Conservation (phyloP, 164 flowering plant species). For the Umbilicus rupestris region DNA sequence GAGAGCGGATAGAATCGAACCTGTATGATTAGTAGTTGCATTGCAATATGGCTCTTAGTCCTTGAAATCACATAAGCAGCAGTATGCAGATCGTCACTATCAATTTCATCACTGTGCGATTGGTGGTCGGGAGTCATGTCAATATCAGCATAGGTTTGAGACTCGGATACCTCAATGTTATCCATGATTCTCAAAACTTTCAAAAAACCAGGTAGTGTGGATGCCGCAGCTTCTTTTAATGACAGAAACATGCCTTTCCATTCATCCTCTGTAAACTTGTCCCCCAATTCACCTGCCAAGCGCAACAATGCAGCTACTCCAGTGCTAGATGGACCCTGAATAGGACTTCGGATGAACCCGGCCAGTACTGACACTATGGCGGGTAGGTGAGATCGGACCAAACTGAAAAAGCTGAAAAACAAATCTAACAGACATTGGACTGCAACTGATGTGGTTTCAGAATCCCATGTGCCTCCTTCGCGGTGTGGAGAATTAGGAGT, state of each 20-base stretch:
- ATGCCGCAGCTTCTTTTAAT: conserved; percentile 61
- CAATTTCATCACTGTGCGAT: conserved; percentile 41
- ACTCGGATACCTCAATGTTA: conserved; percentile 46
- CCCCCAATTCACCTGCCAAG: conserved; percentile 50
- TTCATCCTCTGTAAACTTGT: conserved; percentile 61
- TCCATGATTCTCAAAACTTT: conserved; percentile 63
- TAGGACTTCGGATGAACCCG: conserved; percentile 44
- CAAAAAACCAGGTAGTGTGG: conserved; percentile 44
- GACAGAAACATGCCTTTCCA: conserved; percentile 60
- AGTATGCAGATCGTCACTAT: conserved; percentile 74
- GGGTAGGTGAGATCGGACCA: conserved; percentile 53
- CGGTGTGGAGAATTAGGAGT: conserved; percentile 19
- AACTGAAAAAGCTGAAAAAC: conserved; percentile 53
- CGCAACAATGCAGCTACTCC: conserved; percentile 71
- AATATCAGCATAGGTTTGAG: conserved; percentile 28
- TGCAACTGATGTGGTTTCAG: conserved; percentile 71
- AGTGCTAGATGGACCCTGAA: conserved; percentile 59
- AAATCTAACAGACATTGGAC: conserved; percentile 70
- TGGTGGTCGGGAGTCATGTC: conserved; percentile 49
- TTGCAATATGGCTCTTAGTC: conserved; percentile 69
- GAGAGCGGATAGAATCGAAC: conserved; percentile 29
- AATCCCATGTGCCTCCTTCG: conserved; percentile 55
- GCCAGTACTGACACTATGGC: conserved; percentile 53
- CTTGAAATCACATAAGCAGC: conserved; percentile 66
- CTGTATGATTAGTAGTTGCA: conserved; percentile 71